Base-by-base conservation (phyloP, 768 basidiomycete species). In the Rhodosporidiobolus odoratus region DNA sequence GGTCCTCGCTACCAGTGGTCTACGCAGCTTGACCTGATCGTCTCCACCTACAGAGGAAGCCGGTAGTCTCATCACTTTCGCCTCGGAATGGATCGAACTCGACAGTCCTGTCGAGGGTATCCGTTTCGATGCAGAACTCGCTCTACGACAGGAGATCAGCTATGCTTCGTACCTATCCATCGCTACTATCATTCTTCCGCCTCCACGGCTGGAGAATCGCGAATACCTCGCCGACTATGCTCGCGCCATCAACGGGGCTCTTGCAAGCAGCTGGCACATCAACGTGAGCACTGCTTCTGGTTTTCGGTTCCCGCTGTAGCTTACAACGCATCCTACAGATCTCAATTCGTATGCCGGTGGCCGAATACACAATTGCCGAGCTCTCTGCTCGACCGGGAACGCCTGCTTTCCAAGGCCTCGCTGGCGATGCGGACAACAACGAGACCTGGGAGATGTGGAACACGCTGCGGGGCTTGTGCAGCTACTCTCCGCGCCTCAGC, bases 401-500 rank as follows among this genome's bases (percentile, higher is more conserved):
- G 19, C 67, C 79, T 1, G 76, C 76, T 25, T 71, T 73, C 48
- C 57, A 68, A 15, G 63, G 68, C 0, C 23, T 62, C 4, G n/a
- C 66, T 4, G 32, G 71, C 38, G 68, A 69, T 13, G 40, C 59
- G 19, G 76, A 69, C 60, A 37, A 61, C 27, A 38, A 69, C 66
- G 41, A 76, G 10, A 91, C 90, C 0, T 99, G 96, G 95, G 96
- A 98, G 79, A 95, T 94, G 86, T 99, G 96, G 96, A 96, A 98
- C 79, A 84, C 89, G 57, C 91, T 99, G 67, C 84, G 94, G 69
- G 88, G 88, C 5, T 84, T 95, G 41, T 99, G 96, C 79, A 88
- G 88, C 66, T 95, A 93, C 79, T 79, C 80, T 50, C 78, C 79
- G 4, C 75, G 82, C 17, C 73, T 83, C 38, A 76, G 78, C 19